Conservation (phyloP, 2,329 filamentous ascomycete species). For the Blastomyces percursus region DNA sequence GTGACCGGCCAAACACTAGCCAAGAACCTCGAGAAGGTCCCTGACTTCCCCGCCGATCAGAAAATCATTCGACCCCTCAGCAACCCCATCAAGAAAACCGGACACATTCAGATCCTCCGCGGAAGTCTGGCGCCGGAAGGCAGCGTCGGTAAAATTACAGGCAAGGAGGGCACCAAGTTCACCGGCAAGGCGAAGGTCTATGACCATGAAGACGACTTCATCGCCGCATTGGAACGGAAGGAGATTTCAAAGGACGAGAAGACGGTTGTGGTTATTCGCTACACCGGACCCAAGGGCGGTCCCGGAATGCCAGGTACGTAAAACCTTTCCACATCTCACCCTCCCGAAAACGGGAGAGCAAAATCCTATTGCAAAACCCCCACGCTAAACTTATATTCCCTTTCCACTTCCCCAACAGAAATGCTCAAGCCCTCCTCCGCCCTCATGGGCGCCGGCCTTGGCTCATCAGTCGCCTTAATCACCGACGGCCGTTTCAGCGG, state of each 20-base stretch:
- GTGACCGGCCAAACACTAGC: slow-evolving; percentile 50
- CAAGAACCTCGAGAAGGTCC: slow-evolving; percentile 48
- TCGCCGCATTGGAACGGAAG: slow-evolving; percentile 53
- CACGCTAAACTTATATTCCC: background rate
- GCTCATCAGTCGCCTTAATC: slow-evolving; percentile 58
- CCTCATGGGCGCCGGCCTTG: slow-evolving; percentile 63
- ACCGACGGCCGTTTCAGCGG: slow-evolving; percentile 74
- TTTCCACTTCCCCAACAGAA: slow-evolving; percentile 31
- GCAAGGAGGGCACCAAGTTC: slow-evolving; percentile 60
- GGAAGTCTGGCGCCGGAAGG: slow-evolving; percentile 60
- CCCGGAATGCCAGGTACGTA: slow-evolving; percentile 51
- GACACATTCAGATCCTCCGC: slow-evolving; percentile 62
- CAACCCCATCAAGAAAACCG: slow-evolving; percentile 59
- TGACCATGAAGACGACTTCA: slow-evolving; percentile 59
- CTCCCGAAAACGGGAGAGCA: background rate
- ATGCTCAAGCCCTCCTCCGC: slow-evolving; percentile 62
- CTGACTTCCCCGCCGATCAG: slow-evolving; percentile 57
- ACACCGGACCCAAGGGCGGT: slow-evolving; percentile 61
- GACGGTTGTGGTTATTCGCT: slow-evolving; percentile 64
- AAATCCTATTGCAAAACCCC: background rate
- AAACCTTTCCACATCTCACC: background rate
- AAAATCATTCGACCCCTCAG: slow-evolving; percentile 57
- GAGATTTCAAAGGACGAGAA: slow-evolving; percentile 67
- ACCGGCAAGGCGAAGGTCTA: slow-evolving; percentile 60
- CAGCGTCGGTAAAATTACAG: slow-evolving; percentile 64